phyloP scores from a whole-genome alignment of 2,329 filamentous ascomycete species.

The Phyllosticta citrichinensis region DNA sequence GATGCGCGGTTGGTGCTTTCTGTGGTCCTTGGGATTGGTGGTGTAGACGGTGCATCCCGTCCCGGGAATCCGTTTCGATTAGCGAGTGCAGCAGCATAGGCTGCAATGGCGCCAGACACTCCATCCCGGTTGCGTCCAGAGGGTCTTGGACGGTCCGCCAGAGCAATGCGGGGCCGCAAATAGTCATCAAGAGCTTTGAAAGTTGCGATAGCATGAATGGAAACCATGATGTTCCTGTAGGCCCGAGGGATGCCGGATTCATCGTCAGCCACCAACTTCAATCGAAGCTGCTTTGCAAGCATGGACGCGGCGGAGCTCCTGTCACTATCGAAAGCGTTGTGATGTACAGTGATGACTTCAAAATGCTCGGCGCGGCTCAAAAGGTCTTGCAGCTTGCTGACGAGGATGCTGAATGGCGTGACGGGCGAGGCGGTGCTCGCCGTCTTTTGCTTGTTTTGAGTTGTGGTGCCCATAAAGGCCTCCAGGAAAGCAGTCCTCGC shows the following conservation, averaged over 20 bases:
- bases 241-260: slow-evolving; percentile 79
- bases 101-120: slow-evolving; percentile 59
- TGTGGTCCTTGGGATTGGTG: slow-evolving; percentile 26
- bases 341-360: slow-evolving; percentile 90
- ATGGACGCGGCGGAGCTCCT: slow-evolving; percentile 88
- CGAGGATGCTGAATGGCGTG: slow-evolving; percentile 81
- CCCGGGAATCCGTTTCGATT: slow-evolving; percentile 35
- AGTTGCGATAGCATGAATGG: slow-evolving; percentile 94
- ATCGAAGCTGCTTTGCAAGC: slow-evolving; percentile 87
- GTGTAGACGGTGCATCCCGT: slow-evolving; percentile 19
- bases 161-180: slow-evolving; percentile 74
- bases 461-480: slow-evolving; percentile 75
- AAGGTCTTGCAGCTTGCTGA: slow-evolving; percentile 90
- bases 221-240: slow-evolving; percentile 94
- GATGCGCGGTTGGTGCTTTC: slow-evolving; percentile 22
- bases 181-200: slow-evolving; percentile 97
- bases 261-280: slow-evolving; percentile 82
- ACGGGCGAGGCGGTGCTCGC: slow-evolving; percentile 57
- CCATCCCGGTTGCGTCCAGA: slow-evolving; percentile 47
- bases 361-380: slow-evolving; percentile 96
- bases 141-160: slow-evolving; percentile 62
- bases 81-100: slow-evolving; percentile 64
- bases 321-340: slow-evolving; percentile 82
- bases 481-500: slow-evolving; percentile 79
- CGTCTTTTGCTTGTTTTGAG: slow-evolving; percentile 51